These are phyloP conservation scores for Pyrenochaeta sp. DNA, from an alignment of 2,329 filamentous ascomycete species.

Conservation along the genomic window DNA sequence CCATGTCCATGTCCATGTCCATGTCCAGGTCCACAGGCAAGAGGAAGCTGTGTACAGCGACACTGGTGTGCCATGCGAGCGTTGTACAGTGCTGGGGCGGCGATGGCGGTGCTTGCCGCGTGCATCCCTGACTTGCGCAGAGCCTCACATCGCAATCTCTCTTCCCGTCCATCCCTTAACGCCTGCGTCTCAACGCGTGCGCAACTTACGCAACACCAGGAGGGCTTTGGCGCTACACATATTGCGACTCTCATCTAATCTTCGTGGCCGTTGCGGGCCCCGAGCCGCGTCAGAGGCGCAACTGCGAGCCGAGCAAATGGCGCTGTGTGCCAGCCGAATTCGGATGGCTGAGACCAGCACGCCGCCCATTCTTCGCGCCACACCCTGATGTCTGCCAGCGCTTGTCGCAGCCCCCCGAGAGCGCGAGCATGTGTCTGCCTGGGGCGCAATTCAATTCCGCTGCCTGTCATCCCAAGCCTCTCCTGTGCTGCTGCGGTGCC, in stretches of 20 bases:
- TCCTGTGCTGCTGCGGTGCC: neutral
- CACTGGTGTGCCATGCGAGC: too few species aligned
- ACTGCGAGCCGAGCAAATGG: constrained; percentile 9
- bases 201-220: constrained; percentile 1
- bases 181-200: constrained; percentile 1
- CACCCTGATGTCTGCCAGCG: constrained; percentile 6
- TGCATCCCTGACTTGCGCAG: neutral
- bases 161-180: neutral
- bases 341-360: constrained; percentile 6
- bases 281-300: constrained; percentile 8
- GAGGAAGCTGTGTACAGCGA: too few species aligned
- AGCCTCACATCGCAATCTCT: constrained; percentile 1
- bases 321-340: constrained; percentile 1
- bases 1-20: neutral
- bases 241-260: constrained; percentile 11
- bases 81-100: neutral
- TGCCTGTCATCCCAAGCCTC: neutral
- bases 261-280: neutral
- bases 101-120: neutral
- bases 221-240: neutral
- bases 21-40: too few species aligned
- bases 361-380: constrained; percentile 7
- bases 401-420: neutral
- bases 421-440: neutral
- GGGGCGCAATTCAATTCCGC: neutral